A percentile compares a stretch with the other conserved stretches of the same genome.
Evolutionary conservation across 805 yeast genomes (phyloP).

Genomic region (Brettanomyces sp.): DNA sequence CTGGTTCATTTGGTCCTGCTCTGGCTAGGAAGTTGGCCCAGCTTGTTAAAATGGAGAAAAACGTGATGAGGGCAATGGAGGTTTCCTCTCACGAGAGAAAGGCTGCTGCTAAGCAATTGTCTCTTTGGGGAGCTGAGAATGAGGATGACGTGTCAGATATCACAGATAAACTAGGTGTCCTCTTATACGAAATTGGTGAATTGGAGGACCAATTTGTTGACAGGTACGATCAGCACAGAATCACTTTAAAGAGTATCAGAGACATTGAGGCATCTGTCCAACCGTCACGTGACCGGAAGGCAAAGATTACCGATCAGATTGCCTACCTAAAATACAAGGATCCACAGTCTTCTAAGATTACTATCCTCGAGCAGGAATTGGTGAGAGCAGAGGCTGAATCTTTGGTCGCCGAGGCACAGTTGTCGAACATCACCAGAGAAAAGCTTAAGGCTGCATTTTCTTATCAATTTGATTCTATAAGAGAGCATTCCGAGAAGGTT

Average conservation of each 20-base stretch:
- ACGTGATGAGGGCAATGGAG: conserved; percentile 71
- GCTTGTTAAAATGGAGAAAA: conserved; percentile 74
- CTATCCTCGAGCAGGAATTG: conserved; percentile 76
- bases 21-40: conserved; percentile 64
- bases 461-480: conserved; percentile 76
- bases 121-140: conserved; percentile 80
- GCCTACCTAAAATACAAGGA: conserved; percentile 79
- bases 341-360: conserved; percentile 75
- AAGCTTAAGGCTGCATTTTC: conserved; percentile 77
- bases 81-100: conserved; percentile 69
- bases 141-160: conserved; percentile 82
- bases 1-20: conserved; percentile 77
- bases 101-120: conserved; percentile 74
- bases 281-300: conserved; percentile 82
- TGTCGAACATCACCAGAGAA: conserved; percentile 81
- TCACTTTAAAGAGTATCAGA: conserved; percentile 71
- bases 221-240: conserved; percentile 77
- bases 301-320: conserved; percentile 75
- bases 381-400: conserved; percentile 91
- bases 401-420: conserved; percentile 84
- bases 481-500: conserved; percentile 79
- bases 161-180: conserved; percentile 79
- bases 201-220: conserved; percentile 82
- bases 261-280: conserved; percentile 83
- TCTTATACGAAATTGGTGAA: conserved; percentile 76